These are phyloP conservation scores for Papiliotrema laurentii DNA, from an alignment of 1,284 basidiomycete species.

Conservation along the genomic window DNA sequence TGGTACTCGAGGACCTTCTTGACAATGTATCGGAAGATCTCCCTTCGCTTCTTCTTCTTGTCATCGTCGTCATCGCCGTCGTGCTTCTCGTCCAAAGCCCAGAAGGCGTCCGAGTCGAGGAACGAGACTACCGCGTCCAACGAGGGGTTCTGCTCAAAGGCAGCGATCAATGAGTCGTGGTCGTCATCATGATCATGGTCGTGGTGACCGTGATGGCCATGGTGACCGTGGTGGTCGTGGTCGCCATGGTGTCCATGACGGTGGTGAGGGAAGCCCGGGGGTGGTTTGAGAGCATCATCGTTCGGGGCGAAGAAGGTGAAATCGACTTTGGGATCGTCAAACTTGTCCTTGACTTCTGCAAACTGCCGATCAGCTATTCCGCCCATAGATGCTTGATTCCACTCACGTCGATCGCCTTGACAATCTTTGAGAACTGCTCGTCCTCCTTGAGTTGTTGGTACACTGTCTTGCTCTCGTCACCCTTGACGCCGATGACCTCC, in stretches of 20 bases:
- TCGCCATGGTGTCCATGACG: conserved; percentile 23
- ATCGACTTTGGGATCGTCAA: conserved; percentile 40
- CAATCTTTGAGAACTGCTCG: conserved; percentile 42
- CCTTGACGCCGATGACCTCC: conserved; percentile 20
- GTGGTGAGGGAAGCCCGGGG: conserved; percentile 27
- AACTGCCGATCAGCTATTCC: conserved; percentile 18
- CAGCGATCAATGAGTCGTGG: neutral
- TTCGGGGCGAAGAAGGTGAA: conserved; percentile 50
- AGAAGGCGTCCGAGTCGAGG: conserved; percentile 26
- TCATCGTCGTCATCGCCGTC: conserved; percentile 49
- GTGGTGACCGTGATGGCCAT: conserved; percentile 24
- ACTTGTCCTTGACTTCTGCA: conserved; percentile 31
- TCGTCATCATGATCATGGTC: conserved; percentile 33
- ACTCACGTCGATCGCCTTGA: conserved; percentile 45
- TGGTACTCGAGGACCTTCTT: conserved; percentile 62
- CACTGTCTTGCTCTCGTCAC: conserved; percentile 38
- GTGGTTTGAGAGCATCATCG: conserved; percentile 43
- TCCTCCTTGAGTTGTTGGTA: conserved; percentile 44
- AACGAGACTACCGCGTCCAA: conserved; percentile 23
- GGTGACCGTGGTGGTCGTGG: too few relatives aligned
- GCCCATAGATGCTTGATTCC: neutral
- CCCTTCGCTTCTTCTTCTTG: conserved; percentile 54
- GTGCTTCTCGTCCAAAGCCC: conserved; percentile 11
- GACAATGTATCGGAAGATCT: conserved; percentile 53
- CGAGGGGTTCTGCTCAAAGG: conserved; percentile 32